These are phyloP conservation scores for Cardiosporidium cionae DNA, from an alignment of 169 alveolate species.

Conservation along the genomic window DNA sequence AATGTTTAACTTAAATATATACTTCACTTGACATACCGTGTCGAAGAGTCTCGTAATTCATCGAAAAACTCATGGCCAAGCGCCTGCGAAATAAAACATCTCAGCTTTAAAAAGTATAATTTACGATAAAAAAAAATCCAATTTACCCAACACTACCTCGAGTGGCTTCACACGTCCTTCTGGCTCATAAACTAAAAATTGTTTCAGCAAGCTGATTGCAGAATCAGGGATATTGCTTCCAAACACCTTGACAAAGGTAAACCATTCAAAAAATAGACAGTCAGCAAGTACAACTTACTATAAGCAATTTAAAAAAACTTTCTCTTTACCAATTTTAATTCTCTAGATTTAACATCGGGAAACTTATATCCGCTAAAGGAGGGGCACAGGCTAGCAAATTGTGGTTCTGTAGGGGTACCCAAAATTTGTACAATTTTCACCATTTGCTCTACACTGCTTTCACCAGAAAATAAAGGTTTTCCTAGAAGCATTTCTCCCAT, in stretches of 20 bases:
- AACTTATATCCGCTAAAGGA: slow-evolving; percentile 80
- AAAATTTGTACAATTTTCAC: slow-evolving; percentile 83
- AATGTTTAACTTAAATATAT: too few species aligned
- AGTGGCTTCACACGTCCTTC: slow-evolving; percentile 63
- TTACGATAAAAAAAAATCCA: too few species aligned
- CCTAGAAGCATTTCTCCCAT: slow-evolving; percentile 90
- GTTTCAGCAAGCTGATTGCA: slow-evolving; percentile 61
- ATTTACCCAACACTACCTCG: too few species aligned
- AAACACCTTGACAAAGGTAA: not conserved
- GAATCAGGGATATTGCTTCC: slow-evolving; percentile 15
- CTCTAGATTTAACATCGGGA: slow-evolving; percentile 72
- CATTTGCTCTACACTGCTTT: slow-evolving; percentile 87
- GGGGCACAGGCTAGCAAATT: slow-evolving; percentile 89
- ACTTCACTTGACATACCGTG: too few species aligned
- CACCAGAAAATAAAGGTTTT: slow-evolving; percentile 92
- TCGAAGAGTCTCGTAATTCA: slow-evolving; percentile 66
- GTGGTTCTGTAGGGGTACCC: slow-evolving; percentile 88
- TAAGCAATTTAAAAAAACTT: not conserved
- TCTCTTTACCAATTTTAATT: slow-evolving; percentile 51
- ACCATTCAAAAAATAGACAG: not conserved
- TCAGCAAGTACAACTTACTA: not conserved
- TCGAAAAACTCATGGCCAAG: slow-evolving; percentile 89
- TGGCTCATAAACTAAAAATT: slow-evolving; percentile 73
- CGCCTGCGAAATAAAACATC: too few species aligned
- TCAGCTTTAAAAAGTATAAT: too few species aligned